These are phyloP conservation scores for Kwoniella sp. DNA, from an alignment of 768 basidiomycete species.

Conservation along the genomic window DNA sequence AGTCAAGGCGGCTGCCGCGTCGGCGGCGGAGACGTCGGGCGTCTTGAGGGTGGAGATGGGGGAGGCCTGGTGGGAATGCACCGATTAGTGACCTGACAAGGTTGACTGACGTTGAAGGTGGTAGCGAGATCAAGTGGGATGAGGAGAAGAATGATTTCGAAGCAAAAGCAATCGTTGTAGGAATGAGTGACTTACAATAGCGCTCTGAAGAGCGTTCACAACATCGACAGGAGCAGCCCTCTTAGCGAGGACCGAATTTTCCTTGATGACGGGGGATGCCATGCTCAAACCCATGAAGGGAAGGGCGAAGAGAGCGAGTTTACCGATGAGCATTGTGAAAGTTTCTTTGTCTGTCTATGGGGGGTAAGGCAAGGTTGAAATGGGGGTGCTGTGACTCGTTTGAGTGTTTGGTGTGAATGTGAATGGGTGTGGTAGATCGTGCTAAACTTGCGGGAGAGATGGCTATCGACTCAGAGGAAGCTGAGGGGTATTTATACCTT, in stretches of 20 bases:
- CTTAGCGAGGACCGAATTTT: not conserved
- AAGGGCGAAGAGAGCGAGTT: slow-evolving; percentile 20
- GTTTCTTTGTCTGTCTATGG: not conserved
- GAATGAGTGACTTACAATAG: slow-evolving; percentile 22
- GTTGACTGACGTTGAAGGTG: not conserved
- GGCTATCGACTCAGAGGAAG: no score
- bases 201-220: slow-evolving; percentile 9
- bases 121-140: not conserved
- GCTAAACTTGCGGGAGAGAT: no score
- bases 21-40: slow-evolving; percentile 7
- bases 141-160: not conserved
- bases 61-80: slow-evolving; percentile 1
- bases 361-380: not conserved
- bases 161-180: no score
- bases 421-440: no score
- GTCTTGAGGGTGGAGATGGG: slow-evolving; percentile 16
- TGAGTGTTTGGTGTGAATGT: no score
- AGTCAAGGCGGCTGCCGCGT: slow-evolving; percentile 9
- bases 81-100: not conserved
- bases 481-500: no score
- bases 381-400: not conserved
- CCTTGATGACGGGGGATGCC: not conserved
- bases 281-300: slow-evolving; percentile 15
- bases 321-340: slow-evolving; percentile 23
- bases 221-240: slow-evolving; percentile 7